These are phyloP conservation scores for Aristolochia fimbriata DNA, from an alignment of 164 flowering plant genomes.

Conservation along the genomic window DNA sequence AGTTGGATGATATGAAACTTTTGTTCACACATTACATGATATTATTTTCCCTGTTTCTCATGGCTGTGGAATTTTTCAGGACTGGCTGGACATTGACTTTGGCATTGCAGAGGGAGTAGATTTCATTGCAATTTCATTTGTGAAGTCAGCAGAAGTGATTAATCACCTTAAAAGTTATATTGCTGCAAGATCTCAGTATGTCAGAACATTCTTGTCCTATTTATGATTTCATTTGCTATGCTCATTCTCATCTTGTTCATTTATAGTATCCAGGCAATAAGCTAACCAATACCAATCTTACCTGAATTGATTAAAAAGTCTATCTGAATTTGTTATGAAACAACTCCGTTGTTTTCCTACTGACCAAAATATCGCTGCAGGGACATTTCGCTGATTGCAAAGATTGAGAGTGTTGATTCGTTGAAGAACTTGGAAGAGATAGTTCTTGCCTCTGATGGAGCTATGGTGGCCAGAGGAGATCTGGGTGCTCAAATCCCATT, in stretches of 20 bases:
- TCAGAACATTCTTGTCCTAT: not conserved
- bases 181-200: constrained; percentile 69
- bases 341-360: not conserved
- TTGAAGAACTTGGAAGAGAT: constrained; percentile 84
- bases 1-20: no score
- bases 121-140: constrained; percentile 90
- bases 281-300: no score
- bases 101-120: constrained; percentile 92
- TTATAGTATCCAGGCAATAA: no score
- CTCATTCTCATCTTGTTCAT: no score
- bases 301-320: no score
- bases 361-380: constrained; percentile 25
- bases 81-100: constrained; percentile 98
- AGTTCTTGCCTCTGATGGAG: constrained; percentile 86
- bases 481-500: constrained; percentile 95
- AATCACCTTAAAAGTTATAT: constrained; percentile 86
- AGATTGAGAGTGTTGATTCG: constrained; percentile 94
- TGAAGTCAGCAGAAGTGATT: constrained; percentile 92
- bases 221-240: not conserved
- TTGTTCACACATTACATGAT: no score
- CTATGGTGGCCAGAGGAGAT: constrained; percentile 99
- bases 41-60: no score
- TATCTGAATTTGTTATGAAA: no score
- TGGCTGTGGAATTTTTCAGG: constrained; percentile 27
- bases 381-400: constrained; percentile 79